These are phyloP conservation scores for Leccinum pellstonianum DNA, from an alignment of 768 basidiomycete genomes.

Conservation along the genomic window DNA sequence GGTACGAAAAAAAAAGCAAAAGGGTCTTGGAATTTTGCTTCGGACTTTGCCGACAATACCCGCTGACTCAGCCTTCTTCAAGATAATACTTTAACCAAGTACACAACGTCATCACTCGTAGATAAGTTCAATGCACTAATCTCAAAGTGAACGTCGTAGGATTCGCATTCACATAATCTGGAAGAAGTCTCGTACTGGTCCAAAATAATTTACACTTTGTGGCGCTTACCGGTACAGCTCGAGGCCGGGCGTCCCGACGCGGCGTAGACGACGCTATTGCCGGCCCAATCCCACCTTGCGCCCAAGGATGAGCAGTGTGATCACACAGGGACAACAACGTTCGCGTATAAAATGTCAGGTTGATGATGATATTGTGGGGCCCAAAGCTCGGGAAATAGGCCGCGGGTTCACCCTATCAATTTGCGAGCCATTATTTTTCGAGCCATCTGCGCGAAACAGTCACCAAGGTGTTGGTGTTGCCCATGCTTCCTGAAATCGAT, in stretches of 20 bases:
- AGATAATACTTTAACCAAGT: no score
- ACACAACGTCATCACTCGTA: background rate
- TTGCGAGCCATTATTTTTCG: background rate
- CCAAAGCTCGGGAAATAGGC: constrained; percentile 63
- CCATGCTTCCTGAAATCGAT: constrained; percentile 14
- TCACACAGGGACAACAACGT: constrained; percentile 8
- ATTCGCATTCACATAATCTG: constrained; percentile 6
- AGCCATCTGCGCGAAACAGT: background rate
- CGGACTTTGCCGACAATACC: constrained; percentile 27
- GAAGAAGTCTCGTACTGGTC: background rate
- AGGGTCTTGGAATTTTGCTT: constrained; percentile 26
- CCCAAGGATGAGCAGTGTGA: background rate
- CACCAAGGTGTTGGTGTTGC: constrained; percentile 23
- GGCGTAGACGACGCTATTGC: constrained; percentile 14
- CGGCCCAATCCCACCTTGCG: constrained; percentile 28
- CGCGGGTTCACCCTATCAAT: constrained; percentile 49
- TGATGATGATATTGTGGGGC: constrained; percentile 47
- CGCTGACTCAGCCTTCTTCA: constrained; percentile 30
- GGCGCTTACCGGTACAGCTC: constrained; percentile 23
- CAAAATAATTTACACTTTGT: background rate
- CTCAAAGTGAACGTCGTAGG: constrained; percentile 3
- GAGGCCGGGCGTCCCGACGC: constrained; percentile 24
- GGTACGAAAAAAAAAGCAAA: constrained; percentile 24
- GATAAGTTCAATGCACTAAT: constrained; percentile 6
- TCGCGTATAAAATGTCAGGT: constrained; percentile 15